Percentiles rank a stretch among this genome's conserved stretches.
Conservation (phyloP, 2,329 filamentous ascomycete species). For the Aciculosporium take region DNA sequence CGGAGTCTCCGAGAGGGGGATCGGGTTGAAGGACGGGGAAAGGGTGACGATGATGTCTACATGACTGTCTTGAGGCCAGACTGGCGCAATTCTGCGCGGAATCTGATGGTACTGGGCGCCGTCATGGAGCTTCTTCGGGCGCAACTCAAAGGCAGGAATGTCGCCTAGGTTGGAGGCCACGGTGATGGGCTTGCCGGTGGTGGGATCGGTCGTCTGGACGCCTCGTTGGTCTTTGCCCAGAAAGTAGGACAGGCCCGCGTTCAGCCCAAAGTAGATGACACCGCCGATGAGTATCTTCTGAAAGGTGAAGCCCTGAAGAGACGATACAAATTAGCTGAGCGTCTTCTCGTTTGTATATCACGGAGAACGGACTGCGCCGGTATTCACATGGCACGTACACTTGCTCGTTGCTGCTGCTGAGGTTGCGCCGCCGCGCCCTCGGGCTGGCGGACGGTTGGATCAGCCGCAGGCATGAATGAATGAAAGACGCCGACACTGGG, state of each 20-base stretch:
- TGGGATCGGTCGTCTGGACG: constrained; percentile 33
- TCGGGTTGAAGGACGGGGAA: constrained; percentile 57
- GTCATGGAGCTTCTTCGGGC: constrained; percentile 45
- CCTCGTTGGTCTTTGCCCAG: constrained; percentile 32
- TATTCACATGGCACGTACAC: constrained; percentile 8
- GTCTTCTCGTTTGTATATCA: neutral
- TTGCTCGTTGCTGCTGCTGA: constrained; percentile 10
- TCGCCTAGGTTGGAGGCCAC: constrained; percentile 38
- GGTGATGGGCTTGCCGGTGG: constrained; percentile 35
- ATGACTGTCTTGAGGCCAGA: constrained; percentile 68
- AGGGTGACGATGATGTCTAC: constrained; percentile 79
- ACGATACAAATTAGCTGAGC: neutral
- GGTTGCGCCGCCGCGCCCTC: constrained; percentile 10
- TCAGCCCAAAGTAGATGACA: constrained; percentile 44
- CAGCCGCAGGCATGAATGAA: constrained; percentile 3
- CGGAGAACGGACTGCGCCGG: neutral
- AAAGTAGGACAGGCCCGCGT: constrained; percentile 41
- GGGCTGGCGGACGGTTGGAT: constrained; percentile 7
- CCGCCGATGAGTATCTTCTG: constrained; percentile 37
- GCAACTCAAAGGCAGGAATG: constrained; percentile 51
- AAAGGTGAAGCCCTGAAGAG: constrained; percentile 22
- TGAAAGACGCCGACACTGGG: neutral
- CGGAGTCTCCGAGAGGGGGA: constrained; percentile 49
- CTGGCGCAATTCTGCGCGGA: constrained; percentile 63
- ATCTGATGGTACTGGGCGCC: constrained; percentile 49